Conservation (phyloP, 768 basidiomycete species). For the Tricholoma bakamatsutake region DNA sequence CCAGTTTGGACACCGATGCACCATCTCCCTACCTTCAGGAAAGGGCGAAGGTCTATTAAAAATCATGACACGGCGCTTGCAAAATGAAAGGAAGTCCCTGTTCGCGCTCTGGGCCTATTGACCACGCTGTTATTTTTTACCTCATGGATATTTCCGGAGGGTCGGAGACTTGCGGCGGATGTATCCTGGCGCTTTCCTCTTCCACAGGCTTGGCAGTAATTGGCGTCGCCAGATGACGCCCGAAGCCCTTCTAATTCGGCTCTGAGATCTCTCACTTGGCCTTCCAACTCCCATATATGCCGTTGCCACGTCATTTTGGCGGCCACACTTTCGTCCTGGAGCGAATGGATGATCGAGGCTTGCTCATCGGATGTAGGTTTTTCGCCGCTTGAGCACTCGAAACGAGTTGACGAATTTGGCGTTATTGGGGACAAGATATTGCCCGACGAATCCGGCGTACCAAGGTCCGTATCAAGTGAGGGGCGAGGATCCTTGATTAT, state of each 20-base stretch:
- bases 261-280: constrained; percentile 66
- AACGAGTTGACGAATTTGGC: constrained; percentile 13
- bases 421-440: constrained; percentile 37
- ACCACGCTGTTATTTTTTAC: constrained; percentile 36
- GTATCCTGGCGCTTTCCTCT: constrained; percentile 30
- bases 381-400: constrained; percentile 25
- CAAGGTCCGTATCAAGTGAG: constrained; percentile 35
- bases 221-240: constrained; percentile 25
- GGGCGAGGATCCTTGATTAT: constrained; percentile 32
- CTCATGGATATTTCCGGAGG: constrained; percentile 9
- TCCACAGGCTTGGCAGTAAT: constrained; percentile 59
- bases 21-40: neutral
- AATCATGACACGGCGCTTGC: constrained; percentile 40
- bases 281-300: constrained; percentile 71
- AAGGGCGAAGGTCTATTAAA: neutral
- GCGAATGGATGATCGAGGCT: constrained; percentile 37
- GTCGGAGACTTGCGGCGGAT: constrained; percentile 1
- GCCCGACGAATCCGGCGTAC: constrained; percentile 47
- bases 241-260: constrained; percentile 59
- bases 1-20: neutral
- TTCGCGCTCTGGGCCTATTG: constrained; percentile 61
- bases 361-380: constrained; percentile 33
- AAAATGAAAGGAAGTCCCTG: constrained; percentile 61
- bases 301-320: constrained; percentile 64
- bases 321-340: constrained; percentile 57